Evolutionary conservation across 1,284 basidiomycete genomes (phyloP).

Genomic region (Meripilus lineatus): DNA sequence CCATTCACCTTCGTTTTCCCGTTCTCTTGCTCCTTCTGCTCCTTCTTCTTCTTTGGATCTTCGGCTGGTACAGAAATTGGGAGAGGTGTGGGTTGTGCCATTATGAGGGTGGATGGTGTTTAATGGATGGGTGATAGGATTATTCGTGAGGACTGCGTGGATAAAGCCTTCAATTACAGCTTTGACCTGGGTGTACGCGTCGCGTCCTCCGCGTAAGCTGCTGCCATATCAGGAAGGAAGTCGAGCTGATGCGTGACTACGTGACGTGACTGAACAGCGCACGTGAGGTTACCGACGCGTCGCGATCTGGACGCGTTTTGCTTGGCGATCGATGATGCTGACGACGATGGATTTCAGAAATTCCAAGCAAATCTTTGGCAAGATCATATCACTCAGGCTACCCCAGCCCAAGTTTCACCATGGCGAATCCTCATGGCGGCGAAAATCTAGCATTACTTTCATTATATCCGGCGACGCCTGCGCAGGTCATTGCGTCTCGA

Average conservation of each 20-base stretch:
- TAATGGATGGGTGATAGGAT: neutral
- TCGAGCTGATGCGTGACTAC: too few species aligned
- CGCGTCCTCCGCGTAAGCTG: constrained; percentile 10
- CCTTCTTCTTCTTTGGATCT: constrained; percentile 71
- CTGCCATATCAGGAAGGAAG: neutral
- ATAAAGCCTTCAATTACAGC: constrained; percentile 6
- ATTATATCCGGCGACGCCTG: constrained; percentile 25
- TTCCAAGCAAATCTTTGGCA: too few species aligned
- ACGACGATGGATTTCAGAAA: too few species aligned
- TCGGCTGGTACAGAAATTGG: constrained; percentile 59
- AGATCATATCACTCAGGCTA: neutral
- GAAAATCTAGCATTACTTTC: constrained; percentile 16
- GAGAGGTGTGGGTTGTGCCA: constrained; percentile 55
- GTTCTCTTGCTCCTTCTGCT: constrained; percentile 42
- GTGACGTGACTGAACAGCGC: too few species aligned
- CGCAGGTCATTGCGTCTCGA: constrained; percentile 30
- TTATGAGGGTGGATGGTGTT: constrained; percentile 21
- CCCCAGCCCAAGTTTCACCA: neutral
- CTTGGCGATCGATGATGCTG: too few species aligned
- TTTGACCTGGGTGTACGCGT: constrained; percentile 9
- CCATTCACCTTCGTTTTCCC: constrained; percentile 45
- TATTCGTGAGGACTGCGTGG: constrained; percentile 8
- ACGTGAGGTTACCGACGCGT: too few species aligned
- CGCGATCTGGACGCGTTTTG: too few species aligned
- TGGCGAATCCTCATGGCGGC: neutral